These are phyloP conservation scores for Fusarium nanum DNA, from an alignment of 2,329 filamentous ascomycete species.

Conservation along the genomic window DNA sequence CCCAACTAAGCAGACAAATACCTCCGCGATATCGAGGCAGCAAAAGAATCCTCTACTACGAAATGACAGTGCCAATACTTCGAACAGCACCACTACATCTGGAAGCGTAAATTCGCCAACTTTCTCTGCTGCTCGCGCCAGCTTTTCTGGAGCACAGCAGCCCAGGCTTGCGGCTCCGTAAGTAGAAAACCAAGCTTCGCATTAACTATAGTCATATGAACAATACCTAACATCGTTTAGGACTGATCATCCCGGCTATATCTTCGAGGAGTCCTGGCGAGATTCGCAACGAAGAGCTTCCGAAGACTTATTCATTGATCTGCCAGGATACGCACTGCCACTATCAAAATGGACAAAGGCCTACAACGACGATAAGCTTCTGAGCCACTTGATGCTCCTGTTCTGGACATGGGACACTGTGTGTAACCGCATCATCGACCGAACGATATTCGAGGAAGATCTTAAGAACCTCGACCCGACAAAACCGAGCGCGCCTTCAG, in stretches of 20 bases:
- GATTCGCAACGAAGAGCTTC: background rate
- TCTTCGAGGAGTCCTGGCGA: slow-evolving; percentile 16
- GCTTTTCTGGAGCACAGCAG: background rate
- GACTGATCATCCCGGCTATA: background rate
- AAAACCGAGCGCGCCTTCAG: background rate
- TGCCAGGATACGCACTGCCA: slow-evolving; percentile 17
- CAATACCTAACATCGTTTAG: background rate
- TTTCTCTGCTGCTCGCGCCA: background rate
- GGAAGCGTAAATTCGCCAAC: slow-evolving; percentile 7
- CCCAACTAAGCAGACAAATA: background rate
- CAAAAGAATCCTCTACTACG: background rate
- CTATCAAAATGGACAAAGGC: slow-evolving; percentile 30
- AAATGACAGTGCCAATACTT: slow-evolving; percentile 4
- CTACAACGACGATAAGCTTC: slow-evolving; percentile 16
- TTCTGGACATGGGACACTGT: slow-evolving; percentile 33
- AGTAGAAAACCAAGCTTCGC: background rate
- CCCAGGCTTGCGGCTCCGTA: slow-evolving; percentile 20
- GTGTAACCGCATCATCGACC: slow-evolving; percentile 26
- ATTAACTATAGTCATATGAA: background rate
- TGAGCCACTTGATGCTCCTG: slow-evolving; percentile 21
- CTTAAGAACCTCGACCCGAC: slow-evolving; percentile 17
- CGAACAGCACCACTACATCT: slow-evolving; percentile 2
- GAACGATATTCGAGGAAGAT: slow-evolving; percentile 30
- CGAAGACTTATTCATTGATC: slow-evolving; percentile 8
- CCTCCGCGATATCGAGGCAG: background rate